Evolutionary conservation across 176 grass and related monocot species (phyloP), one percentile per base, ranked within the genome.

Genomic region (Otatea glauca): DNA sequence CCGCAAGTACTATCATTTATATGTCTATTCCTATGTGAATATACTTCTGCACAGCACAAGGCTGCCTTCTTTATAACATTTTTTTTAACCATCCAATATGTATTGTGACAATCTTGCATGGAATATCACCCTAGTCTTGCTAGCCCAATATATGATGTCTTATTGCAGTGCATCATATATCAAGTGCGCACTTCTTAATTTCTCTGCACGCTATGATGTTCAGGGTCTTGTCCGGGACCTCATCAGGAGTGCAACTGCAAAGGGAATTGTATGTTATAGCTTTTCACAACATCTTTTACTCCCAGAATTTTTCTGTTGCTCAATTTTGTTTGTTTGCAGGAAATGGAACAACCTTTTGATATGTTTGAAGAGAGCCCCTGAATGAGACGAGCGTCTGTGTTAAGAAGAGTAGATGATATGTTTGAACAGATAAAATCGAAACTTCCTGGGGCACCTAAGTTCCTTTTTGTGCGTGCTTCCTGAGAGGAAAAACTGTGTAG

Each of bases 401-500:
- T 67, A 15, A 88, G 72, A 21, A 93, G 93, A 49, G 91, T 95
- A 21, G 93, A 95, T 9, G 88, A 87, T 23, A 95, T 98, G 89
- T 93, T 98, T 72, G 76, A 88, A 20, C 87, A 90, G 65, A 81
- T 95, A 32, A 95, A 90, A 79, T 68, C 85, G 0, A 94, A 90
- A 34, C 81, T 98, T 74, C 89, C 86, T 76, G 89, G 88, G 38
- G 88, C 89, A 56, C 96, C 96, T 12, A 72, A 54, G 44, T 94
- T 98, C 74, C 89, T 34, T 98, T 59, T 69, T 98, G 4, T 95
- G 96, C 74, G 87, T 98, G 73, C 80, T 98, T 25, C 77, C 96
- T 27, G 93, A 98, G 83, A 91, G 91, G 67, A 98, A 95, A 72
- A 94, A 95, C n/a, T 98, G 89, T 20, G 93, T 95, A 90, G 61